These are phyloP conservation scores for Lactarius hengduanensis DNA, from an alignment of 768 basidiomycete genomes.

Conservation along the genomic window DNA sequence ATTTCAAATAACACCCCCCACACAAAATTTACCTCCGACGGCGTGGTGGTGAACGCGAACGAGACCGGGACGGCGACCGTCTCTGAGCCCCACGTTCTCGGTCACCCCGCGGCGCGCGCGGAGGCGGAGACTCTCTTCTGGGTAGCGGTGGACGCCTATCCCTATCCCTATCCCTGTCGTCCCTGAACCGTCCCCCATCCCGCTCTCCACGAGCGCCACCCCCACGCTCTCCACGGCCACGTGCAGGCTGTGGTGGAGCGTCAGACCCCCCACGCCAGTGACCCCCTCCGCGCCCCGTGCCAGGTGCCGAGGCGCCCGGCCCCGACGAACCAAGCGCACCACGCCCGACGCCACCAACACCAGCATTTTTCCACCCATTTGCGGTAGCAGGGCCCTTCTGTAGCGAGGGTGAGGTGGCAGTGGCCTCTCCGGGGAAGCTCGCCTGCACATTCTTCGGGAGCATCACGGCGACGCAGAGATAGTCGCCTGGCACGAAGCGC, in stretches of 20 bases:
- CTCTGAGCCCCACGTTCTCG: constrained; percentile 39
- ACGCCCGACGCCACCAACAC: constrained; percentile 37
- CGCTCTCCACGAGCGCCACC: constrained; percentile 37
- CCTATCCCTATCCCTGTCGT: constrained; percentile 48
- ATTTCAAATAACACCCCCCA: constrained; percentile 2
- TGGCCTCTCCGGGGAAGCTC: constrained; percentile 42
- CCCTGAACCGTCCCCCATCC: constrained; percentile 41
- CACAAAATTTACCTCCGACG: constrained; percentile 30
- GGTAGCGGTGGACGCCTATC: constrained; percentile 44
- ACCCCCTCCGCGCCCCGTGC: constrained; percentile 55
- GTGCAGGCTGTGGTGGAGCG: constrained; percentile 38
- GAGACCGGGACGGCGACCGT: constrained; percentile 39
- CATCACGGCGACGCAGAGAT: constrained; percentile 68
- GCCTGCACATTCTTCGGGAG: constrained; percentile 60
- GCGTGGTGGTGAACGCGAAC: constrained; percentile 45
- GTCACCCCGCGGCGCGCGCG: constrained; percentile 36
- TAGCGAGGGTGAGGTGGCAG: constrained; percentile 29
- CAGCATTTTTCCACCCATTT: constrained; percentile 38
- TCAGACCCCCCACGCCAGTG: constrained; percentile 77
- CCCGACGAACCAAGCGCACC: constrained; percentile 48
- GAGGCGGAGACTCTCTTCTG: constrained; percentile 47
- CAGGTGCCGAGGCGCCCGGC: constrained; percentile 35
- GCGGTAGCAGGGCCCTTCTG: constrained; percentile 46
- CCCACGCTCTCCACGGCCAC: constrained; percentile 45
- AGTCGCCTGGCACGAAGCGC: constrained; percentile 79